phyloP scores from a whole-genome alignment of 352 stramenopile species.

The Globisporangium perplexum region DNA sequence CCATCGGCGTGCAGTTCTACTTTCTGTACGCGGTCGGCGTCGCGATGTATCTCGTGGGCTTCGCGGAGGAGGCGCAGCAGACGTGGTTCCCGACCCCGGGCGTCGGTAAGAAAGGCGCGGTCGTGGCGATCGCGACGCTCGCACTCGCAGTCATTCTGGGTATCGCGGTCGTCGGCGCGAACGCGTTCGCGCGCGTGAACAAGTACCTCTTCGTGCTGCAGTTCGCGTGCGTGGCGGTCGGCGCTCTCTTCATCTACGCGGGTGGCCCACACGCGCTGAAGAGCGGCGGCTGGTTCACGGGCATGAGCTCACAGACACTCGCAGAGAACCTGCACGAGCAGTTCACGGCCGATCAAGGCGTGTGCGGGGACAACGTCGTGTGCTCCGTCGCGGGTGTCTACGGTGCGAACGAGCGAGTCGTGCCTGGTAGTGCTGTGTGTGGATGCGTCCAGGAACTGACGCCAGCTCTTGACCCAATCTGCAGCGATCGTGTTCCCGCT shows the following conservation, averaged over 20 bases:
- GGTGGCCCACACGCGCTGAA: conserved; percentile 26
- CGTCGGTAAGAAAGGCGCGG: conserved; percentile 30
- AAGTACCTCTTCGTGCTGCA: conserved; percentile 67
- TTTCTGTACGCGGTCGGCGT: conserved; percentile 67
- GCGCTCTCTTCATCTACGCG: conserved; percentile 41
- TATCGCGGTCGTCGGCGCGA: conserved; percentile 61
- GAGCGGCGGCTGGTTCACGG: conserved; percentile 48
- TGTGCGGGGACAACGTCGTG: conserved; percentile 26
- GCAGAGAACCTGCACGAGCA: conserved; percentile 39
- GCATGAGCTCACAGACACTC: conserved; percentile 32
- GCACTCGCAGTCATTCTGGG: conserved; percentile 33
- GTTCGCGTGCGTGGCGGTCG: conserved; percentile 53
- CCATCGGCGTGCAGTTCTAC: conserved; percentile 89
- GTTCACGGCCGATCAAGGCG: conserved; percentile 26
- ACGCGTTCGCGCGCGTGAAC: conserved; percentile 73
- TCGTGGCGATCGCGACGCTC: conserved; percentile 47
- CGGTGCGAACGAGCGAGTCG: conserved; percentile 15
- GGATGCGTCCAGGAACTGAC: background rate
- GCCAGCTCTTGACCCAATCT: too few relatives aligned
- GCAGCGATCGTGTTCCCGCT: conserved; percentile 74
- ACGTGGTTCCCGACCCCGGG: conserved; percentile 36
- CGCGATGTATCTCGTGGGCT: conserved; percentile 76
- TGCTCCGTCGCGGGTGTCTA: conserved; percentile 48
- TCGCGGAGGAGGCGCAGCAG: conserved; percentile 62
- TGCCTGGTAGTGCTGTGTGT: background rate